Base-by-base conservation (phyloP, 164 flowering plant genomes). In the Hamamelis virginiana region DNA sequence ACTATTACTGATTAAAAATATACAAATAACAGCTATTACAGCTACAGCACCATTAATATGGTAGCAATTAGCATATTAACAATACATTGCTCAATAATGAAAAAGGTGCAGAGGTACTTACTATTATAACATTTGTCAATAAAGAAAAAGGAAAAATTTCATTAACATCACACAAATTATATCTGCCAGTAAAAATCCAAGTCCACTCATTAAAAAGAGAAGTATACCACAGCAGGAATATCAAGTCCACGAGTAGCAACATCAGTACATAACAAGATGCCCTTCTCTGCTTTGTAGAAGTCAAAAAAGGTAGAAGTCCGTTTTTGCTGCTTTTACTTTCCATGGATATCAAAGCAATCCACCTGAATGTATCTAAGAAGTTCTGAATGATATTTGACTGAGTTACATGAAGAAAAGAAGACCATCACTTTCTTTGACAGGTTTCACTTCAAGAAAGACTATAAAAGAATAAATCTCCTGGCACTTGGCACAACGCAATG, bases 181-280 rank as follows among this genome's bases (percentile, higher is more conserved):
- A 23, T 9, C 11, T 64, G 9, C 45, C 23, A 19, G 22, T n/a
- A 21, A n/a, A 51, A 38, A 12, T 23, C 9, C 64, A 72, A 33
- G 23, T n/a, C n/a, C 28, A 59, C 41, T 33, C 4, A 48, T 6
- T 59, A 50, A 51, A 61, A 28, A 65, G 56, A 72, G 22, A 59
- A 43, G 65, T 69, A 74, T 83, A 95, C 98, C 91, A 93, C 97
- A 53, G 87, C 80, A 64, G 95, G 95, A 74, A 96, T 89, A 75
- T 96, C 96, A 69, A 96, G 95, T 38, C 98, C 98, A 57, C 97
- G 91, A 65, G 94, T 98, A 73, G 98, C 98, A 64, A 96, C 95
- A 86, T 96, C 97, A 43, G 99, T 96, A 68, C 98, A 96, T 43
- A 96, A 79, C 77, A 96, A 75, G 62, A 93, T 91, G n/a, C 99